These are phyloP conservation scores for Adansonia gregorii DNA, from an alignment of 441 rosid genomes.

Conservation along the genomic window DNA sequence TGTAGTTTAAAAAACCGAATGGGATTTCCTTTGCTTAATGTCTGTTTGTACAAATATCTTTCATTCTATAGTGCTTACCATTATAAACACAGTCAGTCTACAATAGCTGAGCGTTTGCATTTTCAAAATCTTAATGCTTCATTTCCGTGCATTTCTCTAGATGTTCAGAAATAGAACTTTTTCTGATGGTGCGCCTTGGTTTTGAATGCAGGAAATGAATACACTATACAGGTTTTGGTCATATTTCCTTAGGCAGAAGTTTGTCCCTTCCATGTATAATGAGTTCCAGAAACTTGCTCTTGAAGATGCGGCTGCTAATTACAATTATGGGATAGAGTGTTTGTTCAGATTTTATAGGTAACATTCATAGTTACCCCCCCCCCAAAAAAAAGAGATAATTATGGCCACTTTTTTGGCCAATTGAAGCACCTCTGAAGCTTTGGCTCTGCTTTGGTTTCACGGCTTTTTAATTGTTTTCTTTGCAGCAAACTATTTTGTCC, in stretches of 20 bases:
- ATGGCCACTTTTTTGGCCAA: conserved; percentile 18
- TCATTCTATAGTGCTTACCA: neutral
- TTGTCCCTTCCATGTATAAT: conserved; percentile 77
- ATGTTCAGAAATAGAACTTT: neutral
- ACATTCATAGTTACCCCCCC: conserved; percentile 7
- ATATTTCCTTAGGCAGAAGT: conserved; percentile 80
- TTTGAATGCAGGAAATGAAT: conserved; percentile 89
- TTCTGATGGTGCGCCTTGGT: neutral
- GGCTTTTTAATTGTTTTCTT: neutral
- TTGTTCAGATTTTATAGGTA: conserved; percentile 99
- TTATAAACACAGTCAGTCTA: neutral
- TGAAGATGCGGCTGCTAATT: conserved; percentile 85
- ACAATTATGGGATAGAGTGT: conserved; percentile 87
- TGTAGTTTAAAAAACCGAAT: neutral
- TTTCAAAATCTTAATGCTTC: neutral
- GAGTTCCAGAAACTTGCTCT: conserved; percentile 82
- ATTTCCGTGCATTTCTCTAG: neutral
- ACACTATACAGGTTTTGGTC: conserved; percentile 96
- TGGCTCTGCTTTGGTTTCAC: conserved; percentile 23
- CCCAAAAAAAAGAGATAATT: neutral
- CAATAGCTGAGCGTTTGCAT: neutral
- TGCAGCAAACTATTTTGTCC: neutral
- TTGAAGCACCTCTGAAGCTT: neutral
- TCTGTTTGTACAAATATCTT: neutral
- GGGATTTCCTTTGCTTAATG: neutral